A percentile compares a stretch with the other conserved stretches of the same genome.
These are phyloP conservation scores for Saccharomyces hybrid DNA, from an alignment of 1,139 yeast genomes.

Conservation along the genomic window DNA sequence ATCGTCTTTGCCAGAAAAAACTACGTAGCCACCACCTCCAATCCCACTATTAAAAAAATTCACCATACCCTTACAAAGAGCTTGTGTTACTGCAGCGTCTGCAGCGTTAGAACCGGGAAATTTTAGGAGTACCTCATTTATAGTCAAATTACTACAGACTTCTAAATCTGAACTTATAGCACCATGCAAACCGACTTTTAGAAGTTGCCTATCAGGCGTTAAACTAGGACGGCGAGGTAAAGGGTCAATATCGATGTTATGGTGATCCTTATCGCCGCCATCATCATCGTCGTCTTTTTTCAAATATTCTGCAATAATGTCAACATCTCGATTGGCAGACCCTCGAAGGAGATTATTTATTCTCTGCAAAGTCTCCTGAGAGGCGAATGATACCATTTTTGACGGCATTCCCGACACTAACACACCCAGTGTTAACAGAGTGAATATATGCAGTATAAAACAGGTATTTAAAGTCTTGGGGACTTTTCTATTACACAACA, in stretches of 20 bases:
- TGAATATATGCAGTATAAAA: background rate
- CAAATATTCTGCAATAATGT: background rate
- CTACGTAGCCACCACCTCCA: slow-evolving; percentile 85
- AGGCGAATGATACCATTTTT: background rate
- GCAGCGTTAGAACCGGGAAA: slow-evolving; percentile 55
- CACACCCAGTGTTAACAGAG: background rate
- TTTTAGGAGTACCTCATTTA: slow-evolving; percentile 39
- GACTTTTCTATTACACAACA: background rate
- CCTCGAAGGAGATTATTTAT: background rate
- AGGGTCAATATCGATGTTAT: slow-evolving; percentile 30
- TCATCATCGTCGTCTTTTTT: background rate
- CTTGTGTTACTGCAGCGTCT: slow-evolving; percentile 85
- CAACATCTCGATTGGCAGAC: background rate
- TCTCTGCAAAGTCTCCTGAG: background rate
- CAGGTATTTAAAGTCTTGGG: background rate
- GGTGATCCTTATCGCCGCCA: slow-evolving; percentile 7
- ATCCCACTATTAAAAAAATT: slow-evolving; percentile 83
- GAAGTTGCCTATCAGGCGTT: slow-evolving; percentile 33
- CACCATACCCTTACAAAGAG: slow-evolving; percentile 78
- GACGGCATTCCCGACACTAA: background rate
- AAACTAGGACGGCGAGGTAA: slow-evolving; percentile 32
- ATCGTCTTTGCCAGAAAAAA: slow-evolving; percentile 34
- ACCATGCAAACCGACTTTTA: slow-evolving; percentile 40
- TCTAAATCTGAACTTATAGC: slow-evolving; percentile 76
- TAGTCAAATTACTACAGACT: slow-evolving; percentile 63